Evolutionary conservation across 305 asterid species (phyloP).

Genomic region (Fraxinus ornus): DNA sequence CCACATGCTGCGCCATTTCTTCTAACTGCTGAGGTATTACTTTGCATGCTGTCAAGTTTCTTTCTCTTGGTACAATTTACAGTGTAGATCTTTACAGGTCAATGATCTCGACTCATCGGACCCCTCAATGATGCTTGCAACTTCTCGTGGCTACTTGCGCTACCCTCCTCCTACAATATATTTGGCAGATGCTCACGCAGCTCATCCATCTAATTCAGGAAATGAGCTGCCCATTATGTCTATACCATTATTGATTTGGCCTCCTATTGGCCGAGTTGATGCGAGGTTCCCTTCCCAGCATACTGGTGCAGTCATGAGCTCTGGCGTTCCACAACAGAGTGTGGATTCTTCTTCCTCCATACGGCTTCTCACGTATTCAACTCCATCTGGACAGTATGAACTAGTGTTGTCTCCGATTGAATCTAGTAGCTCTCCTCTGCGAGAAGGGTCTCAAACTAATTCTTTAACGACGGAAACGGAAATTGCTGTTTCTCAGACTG

Average conservation of each 20-base stretch:
- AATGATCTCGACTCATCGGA: slow-evolving; percentile 90
- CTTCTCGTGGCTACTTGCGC: slow-evolving; percentile 77
- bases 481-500: slow-evolving; percentile 45
- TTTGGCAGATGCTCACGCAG: slow-evolving; percentile 66
- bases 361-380: slow-evolving; percentile 79
- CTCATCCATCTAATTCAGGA: slow-evolving; percentile 55
- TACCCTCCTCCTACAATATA: slow-evolving; percentile 95
- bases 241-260: slow-evolving; percentile 71
- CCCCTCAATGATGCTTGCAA: slow-evolving; percentile 80
- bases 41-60: slow-evolving; percentile 26
- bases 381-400: slow-evolving; percentile 88
- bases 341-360: slow-evolving; percentile 67
- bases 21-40: slow-evolving; percentile 89
- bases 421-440: slow-evolving; percentile 46
- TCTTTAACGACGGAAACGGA: slow-evolving; percentile 45
- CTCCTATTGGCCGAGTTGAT: slow-evolving; percentile 61
- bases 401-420: slow-evolving; percentile 75
- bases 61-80: slow-evolving; percentile 21
- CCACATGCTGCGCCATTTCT: slow-evolving; percentile 94
- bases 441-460: slow-evolving; percentile 55
- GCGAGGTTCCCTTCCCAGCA: slow-evolving; percentile 42
- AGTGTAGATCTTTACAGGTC: slow-evolving; percentile 53
- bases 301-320: slow-evolving; percentile 41
- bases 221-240: slow-evolving; percentile 73
- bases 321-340: slow-evolving; percentile 51